Evolutionary conservation across 805 yeast species (phyloP).

Genomic region (Starmerella stellata): DNA sequence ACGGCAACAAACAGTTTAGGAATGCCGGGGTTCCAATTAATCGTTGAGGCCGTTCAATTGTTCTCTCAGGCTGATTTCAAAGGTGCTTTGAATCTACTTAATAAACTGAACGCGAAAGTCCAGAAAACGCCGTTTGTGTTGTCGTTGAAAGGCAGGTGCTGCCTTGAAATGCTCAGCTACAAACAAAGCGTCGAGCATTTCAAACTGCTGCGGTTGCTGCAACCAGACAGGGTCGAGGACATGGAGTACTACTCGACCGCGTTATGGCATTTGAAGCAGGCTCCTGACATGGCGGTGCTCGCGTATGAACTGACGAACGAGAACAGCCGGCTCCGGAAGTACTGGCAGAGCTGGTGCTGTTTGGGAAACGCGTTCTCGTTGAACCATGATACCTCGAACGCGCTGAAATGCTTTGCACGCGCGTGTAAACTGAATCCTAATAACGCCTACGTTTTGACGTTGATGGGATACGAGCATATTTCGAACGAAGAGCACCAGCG

Average conservation of each 20-base stretch:
- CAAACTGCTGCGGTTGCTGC: constrained; percentile 41
- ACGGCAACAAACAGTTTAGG: not conserved
- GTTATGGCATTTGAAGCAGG: constrained; percentile 80
- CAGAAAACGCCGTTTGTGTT: constrained; percentile 70
- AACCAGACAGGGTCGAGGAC: constrained; percentile 63
- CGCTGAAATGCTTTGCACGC: constrained; percentile 67
- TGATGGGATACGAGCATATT: constrained; percentile 83
- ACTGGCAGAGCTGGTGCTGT: constrained; percentile 80
- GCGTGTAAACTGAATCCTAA: constrained; percentile 50
- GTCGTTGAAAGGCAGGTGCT: constrained; percentile 58
- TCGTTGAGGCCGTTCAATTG: constrained; percentile 6
- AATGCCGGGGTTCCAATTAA: constrained; percentile 5
- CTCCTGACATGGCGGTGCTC: constrained; percentile 56
- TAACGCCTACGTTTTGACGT: constrained; percentile 75
- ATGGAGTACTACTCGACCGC: constrained; percentile 85
- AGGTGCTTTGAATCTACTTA: constrained; percentile 55
- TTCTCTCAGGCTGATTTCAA: constrained; percentile 45
- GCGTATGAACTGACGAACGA: constrained; percentile 50
- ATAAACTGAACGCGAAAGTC: constrained; percentile 44
- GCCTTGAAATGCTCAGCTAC: constrained; percentile 76
- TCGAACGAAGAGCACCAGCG: constrained; percentile 78
- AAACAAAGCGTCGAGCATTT: constrained; percentile 54
- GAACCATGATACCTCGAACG: constrained; percentile 70
- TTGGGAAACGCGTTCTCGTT: constrained; percentile 78
- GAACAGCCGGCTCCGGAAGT: constrained; percentile 36